These are phyloP conservation scores for Xylaria sp. DNA, from an alignment of 2,329 filamentous ascomycete species.

Conservation along the genomic window DNA sequence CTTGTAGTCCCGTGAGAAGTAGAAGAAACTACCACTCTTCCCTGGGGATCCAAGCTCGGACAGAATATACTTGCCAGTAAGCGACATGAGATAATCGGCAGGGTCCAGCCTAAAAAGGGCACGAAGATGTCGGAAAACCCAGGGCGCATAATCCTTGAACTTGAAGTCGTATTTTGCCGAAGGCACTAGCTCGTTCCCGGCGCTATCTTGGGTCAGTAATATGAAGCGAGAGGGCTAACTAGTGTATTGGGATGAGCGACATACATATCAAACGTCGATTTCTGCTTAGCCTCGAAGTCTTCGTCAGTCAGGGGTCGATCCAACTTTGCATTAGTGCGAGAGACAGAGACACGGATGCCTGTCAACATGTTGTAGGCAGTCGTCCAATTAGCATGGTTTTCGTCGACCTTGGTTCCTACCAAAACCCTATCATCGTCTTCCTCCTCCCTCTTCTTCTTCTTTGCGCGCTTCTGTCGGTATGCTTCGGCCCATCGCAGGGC, in stretches of 20 bases:
- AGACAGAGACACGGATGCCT: constrained; percentile 96
- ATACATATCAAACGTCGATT: constrained; percentile 98
- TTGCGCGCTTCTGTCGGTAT: constrained; percentile 89
- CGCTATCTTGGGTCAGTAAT: constrained; percentile 64
- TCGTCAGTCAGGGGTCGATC: constrained; percentile 88
- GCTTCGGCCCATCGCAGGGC: constrained; percentile 92
- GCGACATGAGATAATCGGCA: constrained; percentile 96
- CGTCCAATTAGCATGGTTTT: constrained; percentile 96
- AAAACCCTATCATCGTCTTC: constrained; percentile 95
- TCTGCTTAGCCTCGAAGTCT: constrained; percentile 94
- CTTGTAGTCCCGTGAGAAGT: constrained; percentile 99
- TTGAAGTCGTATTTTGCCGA: constrained; percentile 99
- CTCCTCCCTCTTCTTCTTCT: constrained; percentile 84
- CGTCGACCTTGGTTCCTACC: constrained; percentile 96
- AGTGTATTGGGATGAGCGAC: constrained; percentile 48
- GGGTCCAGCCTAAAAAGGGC: constrained; percentile 90
- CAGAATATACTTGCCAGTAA: constrained; percentile 98
- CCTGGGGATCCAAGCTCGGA: constrained; percentile 96
- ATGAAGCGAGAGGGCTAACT: constrained; percentile 1
- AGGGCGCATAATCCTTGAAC: constrained; percentile 99
- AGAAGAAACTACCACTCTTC: constrained; percentile 99
- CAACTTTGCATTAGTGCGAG: constrained; percentile 94
- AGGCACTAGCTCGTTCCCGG: constrained; percentile 95
- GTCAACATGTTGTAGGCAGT: constrained; percentile 99
- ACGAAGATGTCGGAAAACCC: constrained; percentile 95